A percentile compares a stretch with the other conserved stretches of the same genome.
Evolutionary conservation across 495 filamentous ascomycete species (phyloP).

Genomic region (Tuber magnatum): DNA sequence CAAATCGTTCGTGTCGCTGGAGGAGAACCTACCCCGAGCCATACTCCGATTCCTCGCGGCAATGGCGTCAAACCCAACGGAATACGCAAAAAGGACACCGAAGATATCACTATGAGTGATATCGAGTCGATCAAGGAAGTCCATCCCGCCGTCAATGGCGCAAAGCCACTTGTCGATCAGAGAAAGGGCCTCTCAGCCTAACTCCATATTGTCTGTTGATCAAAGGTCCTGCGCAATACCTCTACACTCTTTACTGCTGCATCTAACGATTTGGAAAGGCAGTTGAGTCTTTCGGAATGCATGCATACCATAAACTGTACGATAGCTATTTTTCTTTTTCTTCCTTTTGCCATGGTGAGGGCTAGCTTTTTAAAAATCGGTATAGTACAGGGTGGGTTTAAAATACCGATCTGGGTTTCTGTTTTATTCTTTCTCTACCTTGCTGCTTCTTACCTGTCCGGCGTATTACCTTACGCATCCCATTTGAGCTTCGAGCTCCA

Average conservation of each 20-base stretch:
- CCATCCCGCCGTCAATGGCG: not conserved
- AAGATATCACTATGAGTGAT: not conserved
- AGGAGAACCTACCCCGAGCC: not conserved
- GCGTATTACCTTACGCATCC: not conserved
- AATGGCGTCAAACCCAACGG: not conserved
- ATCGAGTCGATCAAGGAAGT: slow-evolving; percentile 1
- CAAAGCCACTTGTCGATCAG: not conserved
- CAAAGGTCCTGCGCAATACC: not conserved
- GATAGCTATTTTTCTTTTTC: slow-evolving; percentile 20
- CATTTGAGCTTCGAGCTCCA: not conserved
- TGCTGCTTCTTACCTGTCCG: not conserved
- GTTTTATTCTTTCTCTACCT: not conserved
- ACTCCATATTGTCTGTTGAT: not conserved
- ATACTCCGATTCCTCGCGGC: not conserved
- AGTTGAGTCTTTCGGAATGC: not conserved
- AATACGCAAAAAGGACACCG: not conserved
- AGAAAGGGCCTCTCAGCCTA: not conserved
- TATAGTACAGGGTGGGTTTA: not conserved
- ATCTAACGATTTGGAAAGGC: not conserved
- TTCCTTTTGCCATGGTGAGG: slow-evolving; percentile 4
- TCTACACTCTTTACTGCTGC: not conserved
- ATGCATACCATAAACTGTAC: slow-evolving; percentile 23
- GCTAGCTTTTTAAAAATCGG: not conserved
- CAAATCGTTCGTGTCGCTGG: not conserved
- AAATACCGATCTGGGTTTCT: not conserved